Evolutionary conservation across 164 flowering plant genomes (phyloP).

Genomic region (Umbilicus rupestris): DNA sequence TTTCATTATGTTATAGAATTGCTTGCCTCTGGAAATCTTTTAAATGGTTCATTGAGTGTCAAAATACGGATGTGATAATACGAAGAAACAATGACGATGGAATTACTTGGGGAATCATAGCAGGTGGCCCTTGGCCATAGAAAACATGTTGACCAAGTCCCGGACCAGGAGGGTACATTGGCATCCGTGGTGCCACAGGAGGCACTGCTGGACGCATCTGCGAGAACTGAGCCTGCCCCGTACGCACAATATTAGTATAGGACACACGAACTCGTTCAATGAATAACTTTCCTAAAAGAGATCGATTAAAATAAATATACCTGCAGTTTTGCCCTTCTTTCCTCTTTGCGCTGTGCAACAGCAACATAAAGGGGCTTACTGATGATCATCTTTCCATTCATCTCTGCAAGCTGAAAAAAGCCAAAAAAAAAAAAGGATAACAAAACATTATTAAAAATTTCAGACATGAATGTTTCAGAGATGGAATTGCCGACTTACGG

Average conservation of each 20-base stretch:
- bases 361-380: slow-evolving; percentile 6
- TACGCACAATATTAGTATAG: neutral
- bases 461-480: neutral
- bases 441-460: neutral
- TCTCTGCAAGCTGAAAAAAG: neutral
- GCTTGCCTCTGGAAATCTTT: too few species aligned
- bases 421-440: neutral
- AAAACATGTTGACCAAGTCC: slow-evolving; percentile 2
- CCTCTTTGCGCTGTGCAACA: slow-evolving; percentile 2
- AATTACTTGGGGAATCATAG: slow-evolving; percentile 5
- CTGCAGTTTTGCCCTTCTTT: neutral
- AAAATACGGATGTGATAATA: neutral
- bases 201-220: slow-evolving; percentile 1
- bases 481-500: neutral
- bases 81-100: neutral
- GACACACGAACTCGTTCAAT: neutral
- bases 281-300: neutral
- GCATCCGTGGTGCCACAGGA: neutral
- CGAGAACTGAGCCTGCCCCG: neutral
- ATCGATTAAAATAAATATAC: neutral
- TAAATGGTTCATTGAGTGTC: too few species aligned
- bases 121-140: slow-evolving; percentile 2
- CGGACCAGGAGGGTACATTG: neutral
- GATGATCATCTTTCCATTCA: neutral
- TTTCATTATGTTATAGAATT: too few species aligned